Evolutionary conservation across 78 protist species (phyloP), one percentile per base, ranked within the genome.

Genomic region (Cavenderia fasciculata): DNA sequence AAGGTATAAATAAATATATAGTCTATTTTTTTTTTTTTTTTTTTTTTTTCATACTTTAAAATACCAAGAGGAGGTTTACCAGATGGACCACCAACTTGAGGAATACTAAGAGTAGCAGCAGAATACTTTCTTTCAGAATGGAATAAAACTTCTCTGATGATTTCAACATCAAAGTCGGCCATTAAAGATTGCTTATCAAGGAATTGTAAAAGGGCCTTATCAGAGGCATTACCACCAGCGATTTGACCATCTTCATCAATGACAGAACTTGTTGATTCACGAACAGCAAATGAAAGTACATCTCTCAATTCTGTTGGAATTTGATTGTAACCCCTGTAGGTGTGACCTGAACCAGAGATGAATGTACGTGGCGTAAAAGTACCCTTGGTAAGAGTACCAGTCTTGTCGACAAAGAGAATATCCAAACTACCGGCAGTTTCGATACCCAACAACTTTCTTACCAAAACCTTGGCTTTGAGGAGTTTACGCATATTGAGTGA

Each of bases 301-400:
- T 75, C 85, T 36, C 85, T 36, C 31, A 87, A n/a, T 46, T 77
- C 93, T 33, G 52, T 36, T 46, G 93, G 93, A 29, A 87, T 87
- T 27, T 61, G 84, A 34, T 14, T 29, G 61, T 74, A 87, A 41
- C 86, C 78, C 31, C 74, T 61, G 41, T 87, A 87, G 14, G 79
- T 90, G 8, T 46, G 34, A 76, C 74, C 78, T 0, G 59, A 29
- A 61, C 95, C 95, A 52, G 71, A 38, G 6, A 92, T 65, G 31
- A 92, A 77, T 3, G 86, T 65, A 36, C 74, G 49, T 27, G 95
- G 95, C 16, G 70, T 66, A 43, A 92, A 92, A 19, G 54, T 44
- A 68, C 94, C 94, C 47, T 94, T 72, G 41, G 96, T 94, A 40
- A 94, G 93, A 0, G 96, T 94, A 46, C 96, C 96, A 16, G 96